phyloP scores from a whole-genome alignment of 306 rosid genomes.

The Abrus precatorius region DNA sequence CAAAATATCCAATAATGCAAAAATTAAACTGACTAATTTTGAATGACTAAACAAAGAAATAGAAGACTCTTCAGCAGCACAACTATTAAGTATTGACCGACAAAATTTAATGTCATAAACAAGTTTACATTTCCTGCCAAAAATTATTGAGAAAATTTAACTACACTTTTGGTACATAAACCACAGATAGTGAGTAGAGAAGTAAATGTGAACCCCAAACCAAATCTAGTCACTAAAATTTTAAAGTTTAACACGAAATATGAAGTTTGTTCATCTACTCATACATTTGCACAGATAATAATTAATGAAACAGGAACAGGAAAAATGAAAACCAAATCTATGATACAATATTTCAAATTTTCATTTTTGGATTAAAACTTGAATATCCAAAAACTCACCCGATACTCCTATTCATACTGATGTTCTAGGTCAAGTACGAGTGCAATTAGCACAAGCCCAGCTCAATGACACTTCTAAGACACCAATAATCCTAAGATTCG shows the following conservation, averaged over 20 bases:
- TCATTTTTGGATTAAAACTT: background rate
- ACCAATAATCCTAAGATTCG: background rate
- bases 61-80: slow-evolving; percentile 32
- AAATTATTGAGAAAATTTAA: slow-evolving; percentile 8
- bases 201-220: background rate
- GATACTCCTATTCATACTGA: slow-evolving; percentile 9
- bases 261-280: too few species aligned
- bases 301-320: background rate
- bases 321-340: background rate
- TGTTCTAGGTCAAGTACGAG: slow-evolving; percentile 57
- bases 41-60: slow-evolving; percentile 19
- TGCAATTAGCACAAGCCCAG: slow-evolving; percentile 1
- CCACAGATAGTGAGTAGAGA: slow-evolving; percentile 7
- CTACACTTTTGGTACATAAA: slow-evolving; percentile 1
- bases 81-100: slow-evolving; percentile 12
- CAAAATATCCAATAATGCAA: slow-evolving; percentile 23
- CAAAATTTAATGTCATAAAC: background rate
- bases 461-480: background rate
- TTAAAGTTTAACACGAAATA: too few species aligned
- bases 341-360: background rate
- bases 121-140: background rate
- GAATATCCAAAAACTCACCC: background rate
- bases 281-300: too few species aligned
- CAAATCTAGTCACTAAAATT: background rate
- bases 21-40: background rate